Conservation (phyloP, 768 basidiomycete genomes). For the Suillus discolor region DNA sequence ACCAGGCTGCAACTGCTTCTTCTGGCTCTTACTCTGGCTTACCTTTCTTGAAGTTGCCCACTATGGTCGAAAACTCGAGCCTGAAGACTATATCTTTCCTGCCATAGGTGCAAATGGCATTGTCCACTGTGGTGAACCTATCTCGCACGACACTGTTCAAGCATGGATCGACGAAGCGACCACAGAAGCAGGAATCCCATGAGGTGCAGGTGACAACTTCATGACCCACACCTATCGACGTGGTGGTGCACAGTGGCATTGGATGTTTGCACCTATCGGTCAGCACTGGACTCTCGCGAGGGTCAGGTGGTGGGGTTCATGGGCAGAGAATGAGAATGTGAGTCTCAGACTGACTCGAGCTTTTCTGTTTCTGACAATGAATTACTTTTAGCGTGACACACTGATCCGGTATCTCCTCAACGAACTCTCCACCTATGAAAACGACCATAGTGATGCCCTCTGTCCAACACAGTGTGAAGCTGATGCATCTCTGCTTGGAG, state of each 20-base stretch:
- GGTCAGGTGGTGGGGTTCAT: constrained; percentile 45
- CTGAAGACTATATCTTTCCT: constrained; percentile 38
- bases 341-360: not conserved
- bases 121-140: constrained; percentile 22
- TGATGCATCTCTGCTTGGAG: not conserved
- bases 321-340: constrained; percentile 11
- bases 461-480: not conserved
- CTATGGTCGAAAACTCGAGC: constrained; percentile 16
- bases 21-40: constrained; percentile 27
- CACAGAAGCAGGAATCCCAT: too few relatives aligned
- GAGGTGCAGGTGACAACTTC: constrained; percentile 14
- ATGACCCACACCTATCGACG: constrained; percentile 31
- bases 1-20: constrained; percentile 31
- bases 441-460: not conserved
- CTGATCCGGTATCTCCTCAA: not conserved
- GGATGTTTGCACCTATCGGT: constrained; percentile 34
- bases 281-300: constrained; percentile 36
- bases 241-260: constrained; percentile 32
- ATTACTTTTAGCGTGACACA: not conserved
- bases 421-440: not conserved
- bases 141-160: constrained; percentile 33
- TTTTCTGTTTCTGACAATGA: too few relatives aligned
- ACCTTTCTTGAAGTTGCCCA: constrained; percentile 6
- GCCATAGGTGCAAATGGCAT: constrained; percentile 28
- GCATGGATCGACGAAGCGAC: constrained; percentile 31